Evolutionary conservation across 768 basidiomycete genomes (phyloP), one percentile per base, ranked within the genome.

Genomic region (Crassisporium funariophilum): DNA sequence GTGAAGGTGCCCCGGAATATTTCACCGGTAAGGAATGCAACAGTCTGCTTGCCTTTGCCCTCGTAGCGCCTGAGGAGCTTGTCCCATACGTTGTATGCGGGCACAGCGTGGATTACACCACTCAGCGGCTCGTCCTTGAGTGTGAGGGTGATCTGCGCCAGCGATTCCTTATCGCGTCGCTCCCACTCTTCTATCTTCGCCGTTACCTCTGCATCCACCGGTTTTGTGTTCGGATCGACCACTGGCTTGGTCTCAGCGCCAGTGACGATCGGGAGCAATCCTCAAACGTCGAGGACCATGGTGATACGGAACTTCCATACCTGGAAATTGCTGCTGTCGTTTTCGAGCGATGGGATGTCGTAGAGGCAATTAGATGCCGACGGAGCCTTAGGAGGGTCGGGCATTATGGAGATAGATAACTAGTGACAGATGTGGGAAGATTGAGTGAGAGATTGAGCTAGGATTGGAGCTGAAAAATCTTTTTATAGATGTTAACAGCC

Each of bases 61-160:
- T 57, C 35, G 43, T 57, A 57, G 13, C 35, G 22, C 9, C 38
- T 20, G 17, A 40, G 47, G 1, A 57, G 52, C 29, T 51, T 50
- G 22, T 53, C 43, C 49, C 52, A 57, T 20, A 38, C 45, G 16
- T 57, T 50, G 4, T 27, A 21, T 25, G 56, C 46, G 0, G 44
- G 48, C 5, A 20, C 34, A 19, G 40, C 37, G 37, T 52, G 56
- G 6, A 57, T 17, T n/a, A 57, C 41, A 24, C 56, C 53, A 38
- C 38, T 54, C 0, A 57, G 41, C 1, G 53, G 56, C 23, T 54
- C 44, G 24, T 57, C 53, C 44, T 54, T 54, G 25, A 57, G 39
- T 15, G 52, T 54, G n/a, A 57, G 46, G 23, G 35, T 46, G 5
- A 57, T 51, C 29, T 53, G 52, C 7, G 52, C 55, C 13, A 16